Evolutionary conservation across 306 rosid genomes (phyloP).

Genomic region (Betula pendula): DNA sequence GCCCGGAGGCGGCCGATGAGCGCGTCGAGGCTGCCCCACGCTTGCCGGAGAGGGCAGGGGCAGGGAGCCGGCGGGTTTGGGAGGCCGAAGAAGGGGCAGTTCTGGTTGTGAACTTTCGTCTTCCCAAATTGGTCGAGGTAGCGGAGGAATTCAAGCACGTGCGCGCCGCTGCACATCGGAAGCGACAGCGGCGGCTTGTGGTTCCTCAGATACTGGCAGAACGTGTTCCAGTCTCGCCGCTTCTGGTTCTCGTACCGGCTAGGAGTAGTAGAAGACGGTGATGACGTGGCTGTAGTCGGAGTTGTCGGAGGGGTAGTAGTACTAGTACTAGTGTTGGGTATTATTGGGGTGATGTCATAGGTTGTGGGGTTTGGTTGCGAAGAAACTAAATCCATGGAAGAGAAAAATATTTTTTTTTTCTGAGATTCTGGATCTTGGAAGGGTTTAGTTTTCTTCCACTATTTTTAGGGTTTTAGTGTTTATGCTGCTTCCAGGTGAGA

Average conservation of each 20-base stretch:
- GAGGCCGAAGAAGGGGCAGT: slow-evolving; percentile 83
- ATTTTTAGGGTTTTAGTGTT: slow-evolving; percentile 48
- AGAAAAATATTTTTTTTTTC: not conserved
- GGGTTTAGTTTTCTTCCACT: not conserved
- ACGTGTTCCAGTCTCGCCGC: slow-evolving; percentile 93
- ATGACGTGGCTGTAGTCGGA: slow-evolving; percentile 3
- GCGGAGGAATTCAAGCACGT: slow-evolving; percentile 85
- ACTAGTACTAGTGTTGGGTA: not conserved
- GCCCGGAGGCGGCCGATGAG: slow-evolving; percentile 95
- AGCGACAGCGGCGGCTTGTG: slow-evolving; percentile 72
- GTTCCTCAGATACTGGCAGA: slow-evolving; percentile 84
- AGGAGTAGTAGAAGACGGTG: slow-evolving; percentile 39
- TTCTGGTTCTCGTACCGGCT: slow-evolving; percentile 95
- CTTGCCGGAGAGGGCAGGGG: slow-evolving; percentile 91
- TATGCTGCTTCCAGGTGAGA: too few relatives aligned
- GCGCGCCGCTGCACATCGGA: slow-evolving; percentile 65
- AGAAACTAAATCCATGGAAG: slow-evolving; percentile 61
- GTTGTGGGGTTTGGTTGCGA: slow-evolving; percentile 40
- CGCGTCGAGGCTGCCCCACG: slow-evolving; percentile 98
- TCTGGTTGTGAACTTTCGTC: slow-evolving; percentile 81
- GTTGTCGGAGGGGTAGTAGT: not conserved
- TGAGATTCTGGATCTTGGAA: not conserved
- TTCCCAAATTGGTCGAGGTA: slow-evolving; percentile 92
- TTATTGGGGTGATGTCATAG: slow-evolving; percentile 9
- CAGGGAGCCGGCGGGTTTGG: slow-evolving; percentile 88